Evolutionary conservation across 331 rosid genomes (phyloP).

Genomic region (Malus hybrid): DNA sequence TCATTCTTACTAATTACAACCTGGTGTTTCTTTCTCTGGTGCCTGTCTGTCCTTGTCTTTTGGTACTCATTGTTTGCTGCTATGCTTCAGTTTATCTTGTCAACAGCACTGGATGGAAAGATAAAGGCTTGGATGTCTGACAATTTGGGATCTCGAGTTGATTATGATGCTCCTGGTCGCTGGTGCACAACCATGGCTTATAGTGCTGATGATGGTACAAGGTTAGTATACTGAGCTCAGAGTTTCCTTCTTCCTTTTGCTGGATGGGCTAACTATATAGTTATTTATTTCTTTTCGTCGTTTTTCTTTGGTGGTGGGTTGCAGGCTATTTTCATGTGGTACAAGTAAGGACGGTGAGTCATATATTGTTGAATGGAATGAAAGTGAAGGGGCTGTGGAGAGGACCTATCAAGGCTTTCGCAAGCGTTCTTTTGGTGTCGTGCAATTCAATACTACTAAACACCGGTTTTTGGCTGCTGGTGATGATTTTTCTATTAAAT

Average conservation of each 20-base stretch:
- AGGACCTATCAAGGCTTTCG: too few species aligned
- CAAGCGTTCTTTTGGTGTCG: too few species aligned
- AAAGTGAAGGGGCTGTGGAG: too few species aligned
- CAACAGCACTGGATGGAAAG: conserved; percentile 84
- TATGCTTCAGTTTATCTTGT: conserved; percentile 64
- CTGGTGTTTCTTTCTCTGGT: background rate
- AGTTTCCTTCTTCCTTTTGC: background rate
- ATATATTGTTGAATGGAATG: too few species aligned
- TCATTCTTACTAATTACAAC: background rate
- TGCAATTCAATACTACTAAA: too few species aligned
- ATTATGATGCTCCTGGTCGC: conserved; percentile 81
- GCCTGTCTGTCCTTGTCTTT: background rate
- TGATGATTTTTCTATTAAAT: too few species aligned
- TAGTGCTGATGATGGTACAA: conserved; percentile 90
- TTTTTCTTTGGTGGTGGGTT: too few species aligned
- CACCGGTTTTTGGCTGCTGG: too few species aligned
- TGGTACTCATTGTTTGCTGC: background rate
- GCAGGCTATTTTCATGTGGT: too few species aligned
- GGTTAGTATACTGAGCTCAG: conserved; percentile 33
- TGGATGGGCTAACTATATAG: background rate
- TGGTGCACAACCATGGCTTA: conserved; percentile 94
- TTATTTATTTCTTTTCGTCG: background rate
- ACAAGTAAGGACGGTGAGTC: too few species aligned
- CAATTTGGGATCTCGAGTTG: conserved; percentile 89
- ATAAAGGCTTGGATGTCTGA: too few species aligned